phyloP scores from a whole-genome alignment of 1,284 basidiomycete species.

The Gomphus bonarii region DNA sequence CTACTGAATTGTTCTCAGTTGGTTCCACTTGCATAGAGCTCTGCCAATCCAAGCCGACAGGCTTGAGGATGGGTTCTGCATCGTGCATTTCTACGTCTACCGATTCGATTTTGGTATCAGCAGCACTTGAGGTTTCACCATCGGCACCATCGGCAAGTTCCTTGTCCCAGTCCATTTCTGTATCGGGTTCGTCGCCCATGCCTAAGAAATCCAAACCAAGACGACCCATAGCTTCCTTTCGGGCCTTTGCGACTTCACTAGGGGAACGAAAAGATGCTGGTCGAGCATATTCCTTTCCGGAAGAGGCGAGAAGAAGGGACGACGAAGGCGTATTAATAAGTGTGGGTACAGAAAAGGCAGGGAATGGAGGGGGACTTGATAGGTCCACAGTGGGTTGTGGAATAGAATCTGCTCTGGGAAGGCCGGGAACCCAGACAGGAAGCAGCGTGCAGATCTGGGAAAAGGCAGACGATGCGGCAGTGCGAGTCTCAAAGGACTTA shows the following conservation, averaged over 20 bases:
- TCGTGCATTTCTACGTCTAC: slow-evolving; percentile 26
- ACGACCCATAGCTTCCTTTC: slow-evolving; percentile 73
- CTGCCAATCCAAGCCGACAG: slow-evolving; percentile 23
- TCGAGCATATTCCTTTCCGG: slow-evolving; percentile 77
- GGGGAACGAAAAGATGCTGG: slow-evolving; percentile 56
- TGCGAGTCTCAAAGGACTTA: slow-evolving; percentile 78
- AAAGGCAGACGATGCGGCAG: slow-evolving; percentile 75
- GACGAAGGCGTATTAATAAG: slow-evolving; percentile 3
- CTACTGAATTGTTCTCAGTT: slow-evolving; percentile 28
- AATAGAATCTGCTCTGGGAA: neutral
- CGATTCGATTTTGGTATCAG: slow-evolving; percentile 15
- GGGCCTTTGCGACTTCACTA: slow-evolving; percentile 68
- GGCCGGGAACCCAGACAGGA: slow-evolving; percentile 67
- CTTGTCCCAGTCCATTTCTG: slow-evolving; percentile 64
- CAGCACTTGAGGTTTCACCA: slow-evolving; percentile 6
- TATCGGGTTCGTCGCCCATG: slow-evolving; percentile 52
- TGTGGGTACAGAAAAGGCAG: slow-evolving; percentile 49
- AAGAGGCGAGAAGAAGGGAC: slow-evolving; percentile 73
- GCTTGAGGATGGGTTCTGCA: neutral
- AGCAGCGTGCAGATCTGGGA: slow-evolving; percentile 80
- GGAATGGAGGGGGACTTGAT: slow-evolving; percentile 49
- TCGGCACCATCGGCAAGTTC: slow-evolving; percentile 43
- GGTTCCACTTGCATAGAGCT: slow-evolving; percentile 25
- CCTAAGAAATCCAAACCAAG: slow-evolving; percentile 73
- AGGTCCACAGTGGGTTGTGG: slow-evolving; percentile 8